Conservation (phyloP, 306 rosid genomes). For the Comarum palustre region DNA sequence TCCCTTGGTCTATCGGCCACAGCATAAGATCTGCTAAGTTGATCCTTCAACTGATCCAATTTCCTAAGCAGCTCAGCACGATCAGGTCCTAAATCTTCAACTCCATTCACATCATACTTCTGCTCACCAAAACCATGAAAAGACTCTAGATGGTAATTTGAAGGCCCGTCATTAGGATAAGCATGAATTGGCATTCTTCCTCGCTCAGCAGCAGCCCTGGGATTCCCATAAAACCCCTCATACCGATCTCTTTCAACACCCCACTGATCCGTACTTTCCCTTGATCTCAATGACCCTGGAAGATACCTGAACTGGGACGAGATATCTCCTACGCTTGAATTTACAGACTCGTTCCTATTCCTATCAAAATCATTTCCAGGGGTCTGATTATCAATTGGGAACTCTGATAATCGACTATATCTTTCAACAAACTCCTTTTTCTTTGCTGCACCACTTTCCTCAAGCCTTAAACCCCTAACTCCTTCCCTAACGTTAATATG, state of each 20-base stretch:
- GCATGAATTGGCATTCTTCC: slow-evolving; percentile 23
- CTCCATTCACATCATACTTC: slow-evolving; percentile 13
- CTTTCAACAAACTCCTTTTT: slow-evolving; percentile 25
- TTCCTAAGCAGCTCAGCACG: slow-evolving; percentile 39
- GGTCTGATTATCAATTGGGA: slow-evolving; percentile 23
- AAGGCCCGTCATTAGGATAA: slow-evolving; percentile 39
- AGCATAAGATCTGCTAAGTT: slow-evolving; percentile 32
- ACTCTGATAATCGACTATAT: slow-evolving; percentile 19
- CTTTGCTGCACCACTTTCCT: slow-evolving; percentile 23
- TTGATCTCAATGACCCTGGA: slow-evolving; percentile 21
- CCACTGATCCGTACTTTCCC: slow-evolving; percentile 19
- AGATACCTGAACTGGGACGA: slow-evolving; percentile 8
- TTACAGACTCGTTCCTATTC: slow-evolving; percentile 18
- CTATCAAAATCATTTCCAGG: slow-evolving; percentile 20
- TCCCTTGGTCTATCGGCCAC: slow-evolving; percentile 33
- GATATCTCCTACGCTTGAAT: slow-evolving; percentile 19
- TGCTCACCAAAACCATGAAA: slow-evolving; percentile 24
- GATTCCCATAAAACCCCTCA: slow-evolving; percentile 24
- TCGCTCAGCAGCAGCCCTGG: slow-evolving; percentile 21
- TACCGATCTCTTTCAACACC: slow-evolving; percentile 30
- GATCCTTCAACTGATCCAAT: slow-evolving; percentile 46
- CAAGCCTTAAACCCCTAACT: slow-evolving; percentile 25
- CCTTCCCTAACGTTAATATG: slow-evolving; percentile 24
- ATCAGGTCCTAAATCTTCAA: slow-evolving; percentile 27
- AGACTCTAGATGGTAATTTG: slow-evolving; percentile 27